Evolutionary conservation across 2,329 filamentous ascomycete species (phyloP), one percentile per base, ranked within the genome.

Genomic region (Cladosporium velox): DNA sequence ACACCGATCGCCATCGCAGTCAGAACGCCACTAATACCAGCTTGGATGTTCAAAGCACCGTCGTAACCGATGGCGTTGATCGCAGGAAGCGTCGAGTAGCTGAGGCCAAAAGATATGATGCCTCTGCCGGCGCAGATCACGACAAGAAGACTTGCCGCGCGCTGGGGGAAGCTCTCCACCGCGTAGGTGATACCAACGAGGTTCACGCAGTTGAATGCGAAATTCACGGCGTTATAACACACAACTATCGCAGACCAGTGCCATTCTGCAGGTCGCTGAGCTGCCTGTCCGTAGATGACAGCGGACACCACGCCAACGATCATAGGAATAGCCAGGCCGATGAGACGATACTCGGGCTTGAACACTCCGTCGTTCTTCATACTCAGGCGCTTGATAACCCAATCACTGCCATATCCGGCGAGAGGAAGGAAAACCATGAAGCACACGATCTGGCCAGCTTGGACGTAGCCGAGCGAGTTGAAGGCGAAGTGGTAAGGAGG

Each of bases 51-150:
- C 34, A 76, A 72, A 1, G 74, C 69, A 2, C 75, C 73, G 52
- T 75, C 71, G 18, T 76, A 75, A 1, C 75, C 75, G 62, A 66
- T 60, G 32, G 66, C 68, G 3, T 73, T 69, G n/a, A 76, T 73
- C 34, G 75, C 73, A 15, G 71, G 71, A n/a, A 67, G 71, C 15
- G 75, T 77, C 10, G 77, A 77, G 68, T 79, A 79, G 51, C 75
- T 78, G 4, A 71, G 68, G 7, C 79, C 80, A 59, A 83, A 82
- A 0, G 77, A 79, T 6, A 83, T 79, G 58, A 83, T 76, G 0
- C 80, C 81, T 1, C 80, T 73, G 68, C 81, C 76, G 7, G 81
- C 79, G 64, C 80, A 82, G 32, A 83, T 78, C 49, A 83, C 76
- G 4, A 83, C 77, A 21, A 83, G 70, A 5, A 81, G 64, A 0